These are phyloP conservation scores for Chenopodium formosanum DNA, from an alignment of 148 eudicot species.

Conservation along the genomic window DNA sequence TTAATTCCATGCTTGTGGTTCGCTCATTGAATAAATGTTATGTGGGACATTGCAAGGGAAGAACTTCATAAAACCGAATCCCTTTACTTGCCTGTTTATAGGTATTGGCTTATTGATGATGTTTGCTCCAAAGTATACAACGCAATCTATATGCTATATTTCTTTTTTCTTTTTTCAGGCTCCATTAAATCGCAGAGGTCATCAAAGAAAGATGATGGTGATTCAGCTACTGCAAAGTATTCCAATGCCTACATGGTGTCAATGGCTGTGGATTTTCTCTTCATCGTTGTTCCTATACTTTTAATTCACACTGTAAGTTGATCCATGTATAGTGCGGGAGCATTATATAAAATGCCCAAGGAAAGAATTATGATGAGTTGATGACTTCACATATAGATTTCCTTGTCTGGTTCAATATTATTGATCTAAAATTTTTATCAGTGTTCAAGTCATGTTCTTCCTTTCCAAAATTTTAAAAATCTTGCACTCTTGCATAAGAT, in stretches of 20 bases:
- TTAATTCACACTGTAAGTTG: conserved; percentile 74
- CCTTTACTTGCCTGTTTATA: background rate
- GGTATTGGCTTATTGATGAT: background rate
- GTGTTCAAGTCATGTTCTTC: background rate
- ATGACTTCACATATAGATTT: background rate
- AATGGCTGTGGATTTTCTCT: conserved; percentile 59
- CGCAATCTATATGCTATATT: background rate
- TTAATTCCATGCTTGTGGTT: background rate
- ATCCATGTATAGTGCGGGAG: background rate
- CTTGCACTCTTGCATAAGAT: background rate
- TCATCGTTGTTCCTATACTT: conserved; percentile 56
- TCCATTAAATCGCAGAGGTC: conserved; percentile 22
- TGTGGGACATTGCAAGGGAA: background rate
- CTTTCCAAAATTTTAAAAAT: background rate
- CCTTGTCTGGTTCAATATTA: background rate
- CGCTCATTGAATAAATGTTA: background rate
- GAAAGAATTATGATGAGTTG: background rate
- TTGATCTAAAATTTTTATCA: background rate
- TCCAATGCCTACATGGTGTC: conserved; percentile 41
- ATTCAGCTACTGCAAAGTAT: conserved; percentile 31
- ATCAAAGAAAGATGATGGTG: conserved; percentile 64
- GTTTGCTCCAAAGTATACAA: background rate
- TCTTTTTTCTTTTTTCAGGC: conserved; percentile 31
- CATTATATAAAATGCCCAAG: background rate
- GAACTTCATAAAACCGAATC: background rate